A percentile compares a stretch with the other conserved stretches of the same genome.
Evolutionary conservation across 805 yeast species (phyloP).

Genomic region (Debaryomyces castellii): DNA sequence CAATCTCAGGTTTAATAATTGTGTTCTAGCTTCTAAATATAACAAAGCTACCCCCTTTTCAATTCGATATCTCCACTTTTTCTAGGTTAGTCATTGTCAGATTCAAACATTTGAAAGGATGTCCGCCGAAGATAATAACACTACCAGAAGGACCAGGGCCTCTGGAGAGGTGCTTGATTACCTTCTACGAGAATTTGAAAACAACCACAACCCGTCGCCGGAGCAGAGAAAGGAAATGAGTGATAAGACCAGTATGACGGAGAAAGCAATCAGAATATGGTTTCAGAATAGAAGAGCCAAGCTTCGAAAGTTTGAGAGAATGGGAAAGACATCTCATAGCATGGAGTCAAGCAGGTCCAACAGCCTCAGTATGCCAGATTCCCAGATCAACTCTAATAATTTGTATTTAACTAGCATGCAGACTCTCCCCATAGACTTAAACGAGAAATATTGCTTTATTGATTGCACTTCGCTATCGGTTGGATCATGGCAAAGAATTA

Average conservation of each 20-base stretch:
- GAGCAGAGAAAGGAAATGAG: constrained; percentile 70
- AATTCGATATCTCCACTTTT: not conserved
- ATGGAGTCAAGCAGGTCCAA: constrained; percentile 23
- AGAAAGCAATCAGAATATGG: constrained; percentile 89
- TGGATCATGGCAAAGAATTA: constrained; percentile 79
- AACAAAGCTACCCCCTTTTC: not conserved
- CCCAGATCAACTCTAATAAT: constrained; percentile 5
- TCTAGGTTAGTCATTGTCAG: not conserved
- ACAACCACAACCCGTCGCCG: constrained; percentile 74
- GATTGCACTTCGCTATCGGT: constrained; percentile 70
- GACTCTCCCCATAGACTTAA: constrained; percentile 48
- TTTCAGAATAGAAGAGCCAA: constrained; percentile 87
- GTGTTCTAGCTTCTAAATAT: not conserved
- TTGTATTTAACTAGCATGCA: constrained; percentile 3
- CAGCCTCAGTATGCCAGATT: constrained; percentile 12
- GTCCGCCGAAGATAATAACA: constrained; percentile 23
- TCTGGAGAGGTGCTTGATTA: constrained; percentile 76
- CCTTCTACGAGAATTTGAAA: constrained; percentile 65
- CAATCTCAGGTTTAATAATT: not conserved
- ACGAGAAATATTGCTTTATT: constrained; percentile 66
- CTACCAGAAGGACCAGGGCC: constrained; percentile 63
- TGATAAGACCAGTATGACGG: constrained; percentile 75
- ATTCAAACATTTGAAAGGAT: constrained; percentile 7
- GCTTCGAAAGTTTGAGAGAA: constrained; percentile 62
- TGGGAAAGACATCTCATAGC: constrained; percentile 25